Percentiles rank a stretch among this genome's conserved stretches.
These are phyloP conservation scores for Neospermospora avenae DNA, from an alignment of 2,329 filamentous ascomycete species.

Conservation along the genomic window DNA sequence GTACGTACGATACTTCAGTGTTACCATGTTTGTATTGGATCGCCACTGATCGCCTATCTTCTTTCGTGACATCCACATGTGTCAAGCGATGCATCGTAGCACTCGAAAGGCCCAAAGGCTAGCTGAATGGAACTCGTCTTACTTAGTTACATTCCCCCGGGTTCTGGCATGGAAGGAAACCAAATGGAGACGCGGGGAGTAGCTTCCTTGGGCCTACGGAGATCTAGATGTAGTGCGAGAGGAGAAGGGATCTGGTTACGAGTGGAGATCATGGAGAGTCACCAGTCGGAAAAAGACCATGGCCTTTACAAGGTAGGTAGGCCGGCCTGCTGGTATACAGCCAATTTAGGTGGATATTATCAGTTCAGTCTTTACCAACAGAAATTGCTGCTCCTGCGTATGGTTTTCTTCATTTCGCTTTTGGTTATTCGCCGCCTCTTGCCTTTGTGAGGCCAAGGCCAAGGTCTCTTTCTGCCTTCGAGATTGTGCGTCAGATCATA, in stretches of 20 bases:
- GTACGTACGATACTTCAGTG: not conserved
- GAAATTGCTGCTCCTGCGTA: not conserved
- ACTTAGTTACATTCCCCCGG: not conserved
- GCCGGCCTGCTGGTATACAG: not conserved
- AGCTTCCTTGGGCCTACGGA: not conserved
- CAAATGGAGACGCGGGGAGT: not conserved
- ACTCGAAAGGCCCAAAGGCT: not conserved
- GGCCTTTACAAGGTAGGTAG: not conserved
- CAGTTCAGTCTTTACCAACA: not conserved
- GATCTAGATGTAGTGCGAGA: not conserved
- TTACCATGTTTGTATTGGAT: not conserved
- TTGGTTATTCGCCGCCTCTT: not conserved
- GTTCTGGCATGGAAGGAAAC: not conserved
- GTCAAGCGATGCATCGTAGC: not conserved
- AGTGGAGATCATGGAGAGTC: not conserved
- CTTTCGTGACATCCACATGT: not conserved
- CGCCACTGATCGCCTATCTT: not conserved
- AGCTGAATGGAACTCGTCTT: not conserved
- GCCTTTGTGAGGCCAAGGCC: not conserved
- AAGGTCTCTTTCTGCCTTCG: not conserved
- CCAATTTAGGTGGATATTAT: not conserved
- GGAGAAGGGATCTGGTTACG: not conserved
- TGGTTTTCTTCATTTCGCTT: not conserved
- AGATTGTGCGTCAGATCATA: not conserved
- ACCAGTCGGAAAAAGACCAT: not conserved